These are phyloP conservation scores for Cryptococcus hybrid DNA, from an alignment of 1,284 basidiomycete species.

Conservation along the genomic window DNA sequence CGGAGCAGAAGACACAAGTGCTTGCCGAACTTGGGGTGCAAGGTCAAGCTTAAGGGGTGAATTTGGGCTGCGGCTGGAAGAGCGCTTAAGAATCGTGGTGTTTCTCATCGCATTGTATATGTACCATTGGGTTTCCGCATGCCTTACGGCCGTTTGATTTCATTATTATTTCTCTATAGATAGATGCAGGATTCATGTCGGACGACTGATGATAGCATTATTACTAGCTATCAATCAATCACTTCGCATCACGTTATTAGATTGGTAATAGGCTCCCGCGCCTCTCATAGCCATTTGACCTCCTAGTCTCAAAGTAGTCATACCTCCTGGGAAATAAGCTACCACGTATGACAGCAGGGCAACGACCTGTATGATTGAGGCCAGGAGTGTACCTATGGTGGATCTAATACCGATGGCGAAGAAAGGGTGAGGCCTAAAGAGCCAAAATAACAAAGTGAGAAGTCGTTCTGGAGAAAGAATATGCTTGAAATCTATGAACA, in stretches of 20 bases:
- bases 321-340: conserved; percentile 84
- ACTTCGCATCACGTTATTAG: conserved; percentile 37
- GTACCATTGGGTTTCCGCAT: conserved; percentile 11
- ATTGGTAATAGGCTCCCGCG: conserved; percentile 72
- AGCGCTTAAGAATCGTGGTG: background rate
- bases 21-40: conserved; percentile 47
- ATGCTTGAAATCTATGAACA: conserved; percentile 70
- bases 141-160: background rate
- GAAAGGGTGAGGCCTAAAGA: conserved; percentile 82
- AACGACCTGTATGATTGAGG: conserved; percentile 74
- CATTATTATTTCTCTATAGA: background rate
- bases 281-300: conserved; percentile 77
- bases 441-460: conserved; percentile 77
- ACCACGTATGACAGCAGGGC: conserved; percentile 81
- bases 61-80: background rate
- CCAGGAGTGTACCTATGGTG: conserved; percentile 77
- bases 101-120: conserved; percentile 11
- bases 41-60: background rate
- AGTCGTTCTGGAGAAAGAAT: conserved; percentile 77
- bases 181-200: background rate
- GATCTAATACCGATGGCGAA: conserved; percentile 78
- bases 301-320: conserved; percentile 71
- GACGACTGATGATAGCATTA: background rate
- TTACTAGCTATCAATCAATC: background rate
- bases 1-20: conserved; percentile 67